Base-by-base conservation (phyloP, 768 basidiomycete genomes). In the Trametes elegans region DNA sequence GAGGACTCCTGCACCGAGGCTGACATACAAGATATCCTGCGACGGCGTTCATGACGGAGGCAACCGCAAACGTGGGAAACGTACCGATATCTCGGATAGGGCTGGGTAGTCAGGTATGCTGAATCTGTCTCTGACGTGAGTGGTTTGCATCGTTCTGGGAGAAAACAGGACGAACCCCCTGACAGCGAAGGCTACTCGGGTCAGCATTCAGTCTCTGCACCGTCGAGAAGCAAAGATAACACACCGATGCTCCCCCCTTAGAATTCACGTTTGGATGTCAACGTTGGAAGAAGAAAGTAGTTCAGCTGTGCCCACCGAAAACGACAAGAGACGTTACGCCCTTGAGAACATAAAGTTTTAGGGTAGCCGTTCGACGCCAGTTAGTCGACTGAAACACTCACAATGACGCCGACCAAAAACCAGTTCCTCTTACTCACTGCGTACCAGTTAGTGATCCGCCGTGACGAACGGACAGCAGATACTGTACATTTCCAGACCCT, bases 11-110 rank as follows among this genome's bases (percentile, higher is more conserved):
- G 61, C 50, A 11, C 61, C 64, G 11, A 68, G 54, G 26, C 62
- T 62, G 13, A 55, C 38, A 38, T 68, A 68, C 6, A 68, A 32
- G 26, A 68, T 57, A 53, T 56, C 63, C 64, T 66, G 29, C 8
- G 27, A 16, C 13, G 13, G 18, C 14, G 28, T 24, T 32, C 7
- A 26, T 11, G 3, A 5, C 10, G 21, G 1, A n/a, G 16, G 2
- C 3, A 3, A 29, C 16, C 11, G 8, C 3, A 28, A 10, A 38
- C 0, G 3, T 6, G 3, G 11, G 16, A 3, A 4, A 40, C 51
- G 40, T 19, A 63, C 63, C 16, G 63, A 66, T 4, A 64, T 61
- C n/a, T 38, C n/a, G 8, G 45, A 32, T 10, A 60, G 42, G 7
- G 24, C 47, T 26, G 29, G n/a, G 21, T 27, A 56, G 35, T 23